Evolutionary conservation across 2,329 filamentous ascomycete species (phyloP), one percentile per base, ranked within the genome.

Genomic region (Paracamarosporium sp.): DNA sequence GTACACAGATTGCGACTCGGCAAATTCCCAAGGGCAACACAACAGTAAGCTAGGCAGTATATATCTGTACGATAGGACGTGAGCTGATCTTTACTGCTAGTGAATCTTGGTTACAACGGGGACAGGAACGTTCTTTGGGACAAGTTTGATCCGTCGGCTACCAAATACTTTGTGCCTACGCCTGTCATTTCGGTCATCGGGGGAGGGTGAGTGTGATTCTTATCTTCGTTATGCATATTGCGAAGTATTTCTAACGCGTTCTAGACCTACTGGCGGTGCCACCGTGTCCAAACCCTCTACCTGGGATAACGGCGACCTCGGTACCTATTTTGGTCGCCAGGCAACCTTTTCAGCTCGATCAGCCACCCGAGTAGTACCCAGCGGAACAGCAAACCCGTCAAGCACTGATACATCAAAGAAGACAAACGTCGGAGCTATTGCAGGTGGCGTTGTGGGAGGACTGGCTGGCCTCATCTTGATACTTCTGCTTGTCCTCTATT

Each of bases 1-100:
- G 8, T 74, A 68, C 11, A 72, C 79, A 33, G 64, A 76, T 5
- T 89, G 86, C 64, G 86, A 89, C 65, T 76, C 76, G n/a, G 77
- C 79, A 1, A 74, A 76, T 12, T 78, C 82, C 24, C 85, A 82
- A 78, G 86, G 83, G 4, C 82, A 82, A 11, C 86, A 88, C 70
- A 84, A 85, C 57, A 73, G 48, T 51, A 51, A 43, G 48, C 22
- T n/a, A 24, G 8, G 35, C n/a, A 11, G 33, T 5, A 2, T 11
- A 24, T 12, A 5, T 17, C 6, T 24, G 9, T n/a, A 5, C 41
- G 12, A 12, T 22, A 15, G 24, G 24, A 20, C 36, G 15, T 6
- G n/a, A 22, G 9, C 36, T 51, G 17, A 51, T 43, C n/a, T n/a
- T 31, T 41, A 15, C 11, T n/a, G 5, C 17, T 24, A 51, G 48